phyloP scores from a whole-genome alignment of 148 eudicot species.

The Hydrangea macrophylla region DNA sequence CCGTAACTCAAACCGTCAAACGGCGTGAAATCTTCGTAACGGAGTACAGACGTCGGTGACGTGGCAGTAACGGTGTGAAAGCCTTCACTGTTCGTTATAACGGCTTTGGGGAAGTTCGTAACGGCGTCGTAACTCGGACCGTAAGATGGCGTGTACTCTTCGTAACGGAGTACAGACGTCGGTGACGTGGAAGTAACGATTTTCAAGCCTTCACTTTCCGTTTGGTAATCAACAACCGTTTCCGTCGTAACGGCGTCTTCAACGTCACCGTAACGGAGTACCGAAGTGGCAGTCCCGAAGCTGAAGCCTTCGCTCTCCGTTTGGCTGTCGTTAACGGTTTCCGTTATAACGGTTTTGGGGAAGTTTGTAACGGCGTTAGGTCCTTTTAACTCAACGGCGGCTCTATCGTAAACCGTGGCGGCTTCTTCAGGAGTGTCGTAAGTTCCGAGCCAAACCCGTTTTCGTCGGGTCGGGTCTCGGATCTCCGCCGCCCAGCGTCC shows the following conservation, averaged over 20 bases:
- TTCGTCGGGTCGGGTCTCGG: slow-evolving; percentile 40
- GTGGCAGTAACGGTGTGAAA: background rate
- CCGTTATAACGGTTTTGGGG: slow-evolving; percentile 11
- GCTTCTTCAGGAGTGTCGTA: slow-evolving; percentile 52
- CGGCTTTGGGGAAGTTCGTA: slow-evolving; percentile 32
- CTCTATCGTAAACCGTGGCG: slow-evolving; percentile 42
- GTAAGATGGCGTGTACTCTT: slow-evolving; percentile 20
- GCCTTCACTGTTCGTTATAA: background rate
- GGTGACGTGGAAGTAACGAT: slow-evolving; percentile 14
- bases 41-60: slow-evolving; percentile 21
- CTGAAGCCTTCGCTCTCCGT: background rate
- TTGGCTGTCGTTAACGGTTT: background rate
- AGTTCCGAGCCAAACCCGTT: slow-evolving; percentile 54
- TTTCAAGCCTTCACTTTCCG: background rate
- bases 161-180: slow-evolving; percentile 16
- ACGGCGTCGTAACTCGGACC: slow-evolving; percentile 28
- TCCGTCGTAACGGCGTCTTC: slow-evolving; percentile 38
- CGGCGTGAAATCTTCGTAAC: slow-evolving; percentile 14
- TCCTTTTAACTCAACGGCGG: slow-evolving; percentile 42
- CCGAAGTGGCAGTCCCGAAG: slow-evolving; percentile 19
- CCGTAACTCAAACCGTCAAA: slow-evolving; percentile 18
- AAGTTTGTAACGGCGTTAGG: slow-evolving; percentile 43
- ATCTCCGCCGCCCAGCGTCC: slow-evolving; percentile 56
- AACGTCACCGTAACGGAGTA: slow-evolving; percentile 10
- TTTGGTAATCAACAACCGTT: background rate